Evolutionary conservation across 495 filamentous ascomycete species (phyloP).

Genomic region (Aspergillus taichungensis): DNA sequence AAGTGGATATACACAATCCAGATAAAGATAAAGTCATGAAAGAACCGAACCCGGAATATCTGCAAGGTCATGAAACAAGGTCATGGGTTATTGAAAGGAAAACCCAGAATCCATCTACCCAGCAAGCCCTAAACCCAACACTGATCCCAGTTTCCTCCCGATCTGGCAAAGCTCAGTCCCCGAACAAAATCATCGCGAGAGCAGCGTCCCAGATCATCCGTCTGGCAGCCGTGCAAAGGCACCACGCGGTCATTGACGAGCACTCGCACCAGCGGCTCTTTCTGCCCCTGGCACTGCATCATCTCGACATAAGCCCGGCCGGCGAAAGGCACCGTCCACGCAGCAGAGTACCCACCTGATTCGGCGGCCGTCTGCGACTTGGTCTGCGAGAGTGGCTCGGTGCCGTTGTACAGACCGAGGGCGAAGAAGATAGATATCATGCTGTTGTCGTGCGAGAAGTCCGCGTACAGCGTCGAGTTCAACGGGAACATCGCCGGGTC

Average conservation of each 20-base stretch:
- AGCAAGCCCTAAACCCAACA: slow-evolving; percentile 43
- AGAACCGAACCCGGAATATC: too few species aligned
- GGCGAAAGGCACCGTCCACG: slow-evolving; percentile 74
- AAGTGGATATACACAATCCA: too few species aligned
- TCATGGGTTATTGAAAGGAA: background rate
- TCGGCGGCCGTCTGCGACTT: slow-evolving; percentile 32
- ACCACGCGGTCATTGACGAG: slow-evolving; percentile 77
- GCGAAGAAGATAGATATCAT: slow-evolving; percentile 66
- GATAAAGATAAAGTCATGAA: too few species aligned
- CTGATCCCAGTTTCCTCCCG: slow-evolving; percentile 59
- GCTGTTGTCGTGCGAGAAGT: slow-evolving; percentile 85
- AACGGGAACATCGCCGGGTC: slow-evolving; percentile 59
- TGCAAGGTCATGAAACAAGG: too few species aligned
- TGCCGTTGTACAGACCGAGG: slow-evolving; percentile 62
- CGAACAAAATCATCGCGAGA: slow-evolving; percentile 54
- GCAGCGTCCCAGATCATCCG: slow-evolving; percentile 61
- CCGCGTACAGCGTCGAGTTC: slow-evolving; percentile 57
- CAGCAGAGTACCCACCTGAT: slow-evolving; percentile 53
- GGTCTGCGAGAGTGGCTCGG: slow-evolving; percentile 37
- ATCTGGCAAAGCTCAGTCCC: slow-evolving; percentile 59
- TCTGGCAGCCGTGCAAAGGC: slow-evolving; percentile 56
- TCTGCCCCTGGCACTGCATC: slow-evolving; percentile 51
- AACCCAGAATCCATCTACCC: background rate
- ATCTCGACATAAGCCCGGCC: slow-evolving; percentile 75
- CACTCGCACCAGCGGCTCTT: slow-evolving; percentile 59